These are phyloP conservation scores for Alternaria longipes DNA, from an alignment of 2,329 filamentous ascomycete genomes.

Conservation along the genomic window DNA sequence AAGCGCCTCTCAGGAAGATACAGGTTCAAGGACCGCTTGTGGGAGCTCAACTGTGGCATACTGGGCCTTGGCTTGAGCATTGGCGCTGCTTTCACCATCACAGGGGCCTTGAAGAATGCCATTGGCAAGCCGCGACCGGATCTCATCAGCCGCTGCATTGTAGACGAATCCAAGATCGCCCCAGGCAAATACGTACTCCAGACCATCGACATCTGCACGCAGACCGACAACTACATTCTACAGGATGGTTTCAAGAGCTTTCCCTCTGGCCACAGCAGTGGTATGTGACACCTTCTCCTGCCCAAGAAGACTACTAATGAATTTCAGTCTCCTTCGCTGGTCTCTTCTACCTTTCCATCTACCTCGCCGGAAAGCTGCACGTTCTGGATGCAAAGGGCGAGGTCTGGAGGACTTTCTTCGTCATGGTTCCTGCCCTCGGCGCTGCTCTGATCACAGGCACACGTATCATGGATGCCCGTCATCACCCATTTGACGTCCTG, in stretches of 20 bases:
- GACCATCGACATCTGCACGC: slow-evolving; percentile 59
- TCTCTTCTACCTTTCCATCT: slow-evolving; percentile 67
- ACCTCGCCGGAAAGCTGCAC: slow-evolving; percentile 67
- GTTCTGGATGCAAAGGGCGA: slow-evolving; percentile 68
- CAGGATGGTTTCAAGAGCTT: slow-evolving; percentile 69
- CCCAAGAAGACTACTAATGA: slow-evolving; percentile 24
- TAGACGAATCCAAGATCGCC: slow-evolving; percentile 19
- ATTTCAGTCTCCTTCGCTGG: slow-evolving; percentile 64
- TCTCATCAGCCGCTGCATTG: slow-evolving; percentile 60
- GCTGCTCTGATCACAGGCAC: slow-evolving; percentile 65
- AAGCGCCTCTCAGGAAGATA: slow-evolving; percentile 57
- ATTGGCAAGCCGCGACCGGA: slow-evolving; percentile 68
- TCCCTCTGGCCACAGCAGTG: slow-evolving; percentile 66
- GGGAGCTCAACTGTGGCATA: slow-evolving; percentile 69
- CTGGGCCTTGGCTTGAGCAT: slow-evolving; percentile 65
- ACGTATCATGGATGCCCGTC: slow-evolving; percentile 69
- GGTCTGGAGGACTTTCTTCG: slow-evolving; percentile 66
- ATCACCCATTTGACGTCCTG: slow-evolving; percentile 69
- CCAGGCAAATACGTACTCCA: slow-evolving; percentile 20
- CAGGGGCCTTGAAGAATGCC: slow-evolving; percentile 65
- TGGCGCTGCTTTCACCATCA: slow-evolving; percentile 65
- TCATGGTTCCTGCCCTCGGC: slow-evolving; percentile 63
- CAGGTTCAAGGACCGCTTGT: slow-evolving; percentile 65
- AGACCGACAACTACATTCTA: slow-evolving; percentile 59
- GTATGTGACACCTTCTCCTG: slow-evolving; percentile 45